Evolutionary conservation across 495 filamentous ascomycete species (phyloP).

Genomic region (Hypoxylon trugodes): DNA sequence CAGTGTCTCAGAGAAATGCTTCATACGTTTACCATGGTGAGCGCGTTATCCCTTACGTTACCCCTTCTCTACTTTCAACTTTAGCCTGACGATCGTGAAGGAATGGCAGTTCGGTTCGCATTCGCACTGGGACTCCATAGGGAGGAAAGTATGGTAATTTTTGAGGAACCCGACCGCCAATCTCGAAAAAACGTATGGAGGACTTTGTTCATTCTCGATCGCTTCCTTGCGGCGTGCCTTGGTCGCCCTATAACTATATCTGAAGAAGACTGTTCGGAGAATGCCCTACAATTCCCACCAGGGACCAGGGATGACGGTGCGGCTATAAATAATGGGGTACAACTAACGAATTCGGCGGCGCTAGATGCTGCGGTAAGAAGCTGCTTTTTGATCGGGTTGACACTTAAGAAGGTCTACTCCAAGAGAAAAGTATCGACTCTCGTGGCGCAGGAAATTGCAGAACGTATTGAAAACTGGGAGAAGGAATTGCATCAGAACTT

Average conservation of each 20-base stretch:
- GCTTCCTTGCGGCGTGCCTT: conserved; percentile 66
- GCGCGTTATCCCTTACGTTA: conserved; percentile 6
- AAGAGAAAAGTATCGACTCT: conserved; percentile 72
- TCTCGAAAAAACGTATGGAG: conserved; percentile 66
- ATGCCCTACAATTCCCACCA: conserved; percentile 52
- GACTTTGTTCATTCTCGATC: conserved; percentile 68
- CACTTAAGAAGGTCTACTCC: conserved; percentile 74
- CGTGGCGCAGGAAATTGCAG: conserved; percentile 71
- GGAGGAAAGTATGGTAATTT: conserved; percentile 66
- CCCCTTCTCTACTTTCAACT: not conserved
- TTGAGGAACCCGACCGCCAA: conserved; percentile 52
- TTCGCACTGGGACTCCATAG: conserved; percentile 68
- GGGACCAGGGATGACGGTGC: conserved; percentile 33
- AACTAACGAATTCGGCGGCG: conserved; percentile 44
- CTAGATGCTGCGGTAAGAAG: conserved; percentile 64
- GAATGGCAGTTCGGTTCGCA: conserved; percentile 70
- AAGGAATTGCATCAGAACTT: conserved; percentile 54
- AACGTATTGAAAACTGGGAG: conserved; percentile 62
- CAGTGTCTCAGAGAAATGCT: conserved; percentile 64
- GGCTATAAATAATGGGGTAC: conserved; percentile 25
- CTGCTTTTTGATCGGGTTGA: conserved; percentile 70
- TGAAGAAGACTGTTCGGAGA: conserved; percentile 68
- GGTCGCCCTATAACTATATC: conserved; percentile 68
- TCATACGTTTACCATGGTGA: conserved; percentile 67
- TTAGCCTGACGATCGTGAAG: conserved; percentile 43